phyloP scores from a whole-genome alignment of 78 protist genomes.

The Bigelowiella natans region DNA sequence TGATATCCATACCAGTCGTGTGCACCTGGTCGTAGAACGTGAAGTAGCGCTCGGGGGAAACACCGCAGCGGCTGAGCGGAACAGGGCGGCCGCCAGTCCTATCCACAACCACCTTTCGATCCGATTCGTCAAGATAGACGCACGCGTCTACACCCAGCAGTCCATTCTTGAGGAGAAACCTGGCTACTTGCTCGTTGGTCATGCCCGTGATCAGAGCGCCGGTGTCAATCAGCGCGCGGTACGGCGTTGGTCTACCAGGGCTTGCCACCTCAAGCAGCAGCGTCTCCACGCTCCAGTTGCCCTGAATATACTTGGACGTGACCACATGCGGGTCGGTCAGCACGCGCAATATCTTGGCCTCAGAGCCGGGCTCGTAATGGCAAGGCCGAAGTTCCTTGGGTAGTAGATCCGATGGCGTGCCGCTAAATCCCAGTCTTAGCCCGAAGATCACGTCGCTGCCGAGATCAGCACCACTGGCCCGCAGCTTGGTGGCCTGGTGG shows the following conservation, averaged over 20 bases:
- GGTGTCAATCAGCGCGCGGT: conserved; percentile 32
- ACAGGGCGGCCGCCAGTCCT: conserved; percentile 26
- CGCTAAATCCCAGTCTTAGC: conserved; percentile 23
- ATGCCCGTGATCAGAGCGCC: conserved; percentile 52
- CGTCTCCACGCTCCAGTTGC: neutral
- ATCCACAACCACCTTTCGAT: conserved; percentile 12
- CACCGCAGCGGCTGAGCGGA: conserved; percentile 29
- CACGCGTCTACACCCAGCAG: neutral
- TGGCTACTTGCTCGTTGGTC: conserved; percentile 27
- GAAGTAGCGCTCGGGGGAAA: conserved; percentile 13
- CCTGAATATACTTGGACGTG: neutral
- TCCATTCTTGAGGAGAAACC: neutral
- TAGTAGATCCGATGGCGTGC: conserved; percentile 30
- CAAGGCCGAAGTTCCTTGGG: conserved; percentile 13
- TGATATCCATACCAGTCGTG: conserved; percentile 51
- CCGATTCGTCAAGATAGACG: conserved; percentile 5
- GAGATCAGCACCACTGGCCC: neutral
- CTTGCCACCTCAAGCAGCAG: neutral
- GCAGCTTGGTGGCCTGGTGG: neutral
- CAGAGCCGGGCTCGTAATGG: conserved; percentile 10
- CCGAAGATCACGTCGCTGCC: conserved; percentile 3
- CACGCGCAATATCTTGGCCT: neutral
- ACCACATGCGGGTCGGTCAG: neutral
- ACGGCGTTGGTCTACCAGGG: neutral
- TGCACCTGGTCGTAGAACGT: conserved; percentile 44